Conservation (phyloP, 768 basidiomycete species). For the Clitopilus hobsonii region DNA sequence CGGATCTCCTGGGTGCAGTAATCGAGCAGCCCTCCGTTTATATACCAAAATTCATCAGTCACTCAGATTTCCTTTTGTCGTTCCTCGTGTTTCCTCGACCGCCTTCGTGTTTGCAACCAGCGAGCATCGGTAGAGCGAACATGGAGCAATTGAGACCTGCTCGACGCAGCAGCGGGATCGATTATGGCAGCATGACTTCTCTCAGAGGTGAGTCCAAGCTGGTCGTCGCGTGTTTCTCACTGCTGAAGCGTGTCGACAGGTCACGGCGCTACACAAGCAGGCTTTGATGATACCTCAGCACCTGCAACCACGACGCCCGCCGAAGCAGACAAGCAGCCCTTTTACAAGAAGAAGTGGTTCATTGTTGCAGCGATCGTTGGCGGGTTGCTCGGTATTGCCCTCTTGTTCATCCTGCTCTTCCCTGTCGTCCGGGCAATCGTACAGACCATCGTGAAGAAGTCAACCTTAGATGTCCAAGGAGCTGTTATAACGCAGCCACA, state of each 20-base stretch:
- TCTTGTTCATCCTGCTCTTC: constrained; percentile 65
- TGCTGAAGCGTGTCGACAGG: constrained; percentile 14
- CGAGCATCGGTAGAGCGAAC: constrained; percentile 11
- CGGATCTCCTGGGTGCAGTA: neutral
- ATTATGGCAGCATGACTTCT: constrained; percentile 25
- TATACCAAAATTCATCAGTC: neutral
- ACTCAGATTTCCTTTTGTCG: neutral
- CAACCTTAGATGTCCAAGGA: constrained; percentile 46
- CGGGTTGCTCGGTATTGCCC: constrained; percentile 49
- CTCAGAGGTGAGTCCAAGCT: constrained; percentile 23
- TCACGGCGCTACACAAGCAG: constrained; percentile 28
- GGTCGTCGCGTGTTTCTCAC: constrained; percentile 3
- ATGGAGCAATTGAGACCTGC: constrained; percentile 31
- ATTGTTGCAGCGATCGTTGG: constrained; percentile 51
- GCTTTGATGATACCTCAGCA: constrained; percentile 8
- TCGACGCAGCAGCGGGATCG: constrained; percentile 30
- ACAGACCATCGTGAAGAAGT: constrained; percentile 56
- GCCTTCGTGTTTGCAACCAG: constrained; percentile 8
- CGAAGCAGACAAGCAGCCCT: constrained; percentile 28
- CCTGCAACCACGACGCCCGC: constrained; percentile 6
- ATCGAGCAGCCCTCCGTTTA: constrained; percentile 3
- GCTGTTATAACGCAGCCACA: constrained; percentile 47
- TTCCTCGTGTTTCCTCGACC: constrained; percentile 13
- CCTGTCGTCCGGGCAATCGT: constrained; percentile 65
- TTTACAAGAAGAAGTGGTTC: constrained; percentile 63